Evolutionary conservation across 495 filamentous ascomycete genomes (phyloP).

Genomic region (Aspergillus ellipticus): DNA sequence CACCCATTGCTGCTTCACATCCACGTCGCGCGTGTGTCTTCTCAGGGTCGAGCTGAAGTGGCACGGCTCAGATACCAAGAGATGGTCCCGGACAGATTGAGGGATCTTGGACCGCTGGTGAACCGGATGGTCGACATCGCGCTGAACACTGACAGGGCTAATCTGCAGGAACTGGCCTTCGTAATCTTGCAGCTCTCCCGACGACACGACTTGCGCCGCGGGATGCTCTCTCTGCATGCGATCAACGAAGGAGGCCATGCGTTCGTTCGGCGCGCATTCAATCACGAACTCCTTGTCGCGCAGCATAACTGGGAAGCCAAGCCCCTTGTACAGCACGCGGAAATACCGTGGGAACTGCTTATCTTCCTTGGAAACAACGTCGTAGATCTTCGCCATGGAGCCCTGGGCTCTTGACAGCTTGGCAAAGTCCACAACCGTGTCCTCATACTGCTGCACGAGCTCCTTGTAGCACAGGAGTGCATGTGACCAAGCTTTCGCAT

Average conservation of each 20-base stretch:
- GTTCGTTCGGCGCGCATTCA: constrained; percentile 73
- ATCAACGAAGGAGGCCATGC: constrained; percentile 79
- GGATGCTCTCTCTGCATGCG: constrained; percentile 91
- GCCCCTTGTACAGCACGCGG: constrained; percentile 84
- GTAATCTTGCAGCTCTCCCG: constrained; percentile 68
- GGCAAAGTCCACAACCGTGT: constrained; percentile 81
- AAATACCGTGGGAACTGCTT: constrained; percentile 81
- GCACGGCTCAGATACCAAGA: constrained; percentile 69
- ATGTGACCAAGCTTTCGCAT: constrained; percentile 86
- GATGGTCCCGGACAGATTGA: constrained; percentile 74
- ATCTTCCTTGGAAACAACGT: constrained; percentile 76
- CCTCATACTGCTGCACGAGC: constrained; percentile 83
- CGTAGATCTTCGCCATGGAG: constrained; percentile 91
- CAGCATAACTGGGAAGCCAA: constrained; percentile 78
- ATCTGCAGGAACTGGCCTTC: constrained; percentile 94
- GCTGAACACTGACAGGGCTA: constrained; percentile 72
- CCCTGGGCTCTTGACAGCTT: constrained; percentile 86
- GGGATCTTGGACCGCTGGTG: constrained; percentile 85
- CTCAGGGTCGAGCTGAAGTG: constrained; percentile 70
- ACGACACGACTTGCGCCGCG: constrained; percentile 73
- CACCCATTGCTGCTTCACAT: constrained; percentile 66
- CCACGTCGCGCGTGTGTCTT: constrained; percentile 59
- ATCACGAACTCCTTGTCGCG: constrained; percentile 93
- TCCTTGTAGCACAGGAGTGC: constrained; percentile 90
- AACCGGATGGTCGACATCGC: constrained; percentile 79